Percentiles rank a stretch among this genome's conserved stretches.
Evolutionary conservation across 2,329 filamentous ascomycete genomes (phyloP).

Genomic region (Trichoderma sp.): DNA sequence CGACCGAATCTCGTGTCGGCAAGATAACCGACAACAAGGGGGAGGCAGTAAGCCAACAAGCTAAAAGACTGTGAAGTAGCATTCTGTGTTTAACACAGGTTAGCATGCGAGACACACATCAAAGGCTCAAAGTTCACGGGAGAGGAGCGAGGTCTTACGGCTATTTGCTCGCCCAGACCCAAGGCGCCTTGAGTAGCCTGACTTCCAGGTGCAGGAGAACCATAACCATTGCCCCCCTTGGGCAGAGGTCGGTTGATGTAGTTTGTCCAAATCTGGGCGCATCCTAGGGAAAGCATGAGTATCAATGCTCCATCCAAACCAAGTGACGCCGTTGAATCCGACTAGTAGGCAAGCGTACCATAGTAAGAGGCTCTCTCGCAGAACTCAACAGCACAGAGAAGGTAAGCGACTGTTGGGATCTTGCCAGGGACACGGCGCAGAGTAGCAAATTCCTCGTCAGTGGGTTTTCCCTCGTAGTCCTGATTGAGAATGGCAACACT

Average conservation of each 20-base stretch:
- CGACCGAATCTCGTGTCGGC: constrained; percentile 71
- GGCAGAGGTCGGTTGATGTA: constrained; percentile 64
- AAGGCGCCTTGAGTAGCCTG: constrained; percentile 59
- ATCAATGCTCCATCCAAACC: not conserved
- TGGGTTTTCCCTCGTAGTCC: constrained; percentile 44
- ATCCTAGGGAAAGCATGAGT: constrained; percentile 24
- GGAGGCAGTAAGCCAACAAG: constrained; percentile 59
- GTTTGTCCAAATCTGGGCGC: constrained; percentile 46
- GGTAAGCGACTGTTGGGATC: constrained; percentile 55
- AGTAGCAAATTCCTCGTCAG: constrained; percentile 54
- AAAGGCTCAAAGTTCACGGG: constrained; percentile 34
- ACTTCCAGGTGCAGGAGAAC: constrained; percentile 43
- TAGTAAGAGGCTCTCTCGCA: constrained; percentile 64
- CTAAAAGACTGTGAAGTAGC: constrained; percentile 50
- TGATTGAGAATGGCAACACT: not conserved
- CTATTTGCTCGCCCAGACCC: constrained; percentile 49
- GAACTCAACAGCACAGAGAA: constrained; percentile 61
- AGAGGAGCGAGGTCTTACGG: constrained; percentile 23
- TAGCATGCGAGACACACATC: not conserved
- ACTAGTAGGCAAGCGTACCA: constrained; percentile 47
- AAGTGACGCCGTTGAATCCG: constrained; percentile 40
- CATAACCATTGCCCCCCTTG: constrained; percentile 48
- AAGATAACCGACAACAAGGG: constrained; percentile 56
- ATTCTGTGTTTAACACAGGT: constrained; percentile 25
- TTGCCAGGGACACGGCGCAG: constrained; percentile 54